phyloP scores from a whole-genome alignment of 768 basidiomycete genomes.

The Hygrophoropsis aurantiaca region DNA sequence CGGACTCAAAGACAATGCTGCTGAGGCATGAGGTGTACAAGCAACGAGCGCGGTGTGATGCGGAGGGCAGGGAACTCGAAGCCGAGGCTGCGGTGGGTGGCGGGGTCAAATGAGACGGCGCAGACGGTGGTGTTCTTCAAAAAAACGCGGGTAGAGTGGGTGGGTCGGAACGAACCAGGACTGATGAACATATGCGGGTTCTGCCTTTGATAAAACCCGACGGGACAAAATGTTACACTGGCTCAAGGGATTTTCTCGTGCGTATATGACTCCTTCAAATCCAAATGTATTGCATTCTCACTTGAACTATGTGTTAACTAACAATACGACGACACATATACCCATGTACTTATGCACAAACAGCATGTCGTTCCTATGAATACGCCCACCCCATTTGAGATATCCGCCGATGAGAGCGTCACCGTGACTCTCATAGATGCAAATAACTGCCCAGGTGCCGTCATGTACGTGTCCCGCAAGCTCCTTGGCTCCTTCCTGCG shows the following conservation, averaged over 20 bases:
- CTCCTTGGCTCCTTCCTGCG: background rate
- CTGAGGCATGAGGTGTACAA: slow-evolving; percentile 69
- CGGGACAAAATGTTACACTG: slow-evolving; percentile 47
- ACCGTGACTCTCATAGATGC: slow-evolving; percentile 83
- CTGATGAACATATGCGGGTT: slow-evolving; percentile 68
- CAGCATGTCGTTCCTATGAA: slow-evolving; percentile 63
- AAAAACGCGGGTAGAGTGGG: slow-evolving; percentile 46
- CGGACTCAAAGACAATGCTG: slow-evolving; percentile 85
- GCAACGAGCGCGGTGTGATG: slow-evolving; percentile 59
- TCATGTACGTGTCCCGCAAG: slow-evolving; percentile 66
- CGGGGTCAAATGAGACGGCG: no score
- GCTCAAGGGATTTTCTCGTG: slow-evolving; percentile 71
- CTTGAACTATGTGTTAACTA: background rate
- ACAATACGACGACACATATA: no score
- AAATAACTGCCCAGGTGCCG: slow-evolving; percentile 93
- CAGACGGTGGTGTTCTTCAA: slow-evolving; percentile 20
- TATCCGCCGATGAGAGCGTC: slow-evolving; percentile 58
- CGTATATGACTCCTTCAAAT: slow-evolving; percentile 15
- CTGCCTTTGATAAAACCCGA: slow-evolving; percentile 45
- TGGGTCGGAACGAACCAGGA: slow-evolving; percentile 32
- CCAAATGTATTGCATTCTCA: background rate
- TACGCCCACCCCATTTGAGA: slow-evolving; percentile 58
- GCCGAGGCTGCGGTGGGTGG: slow-evolving; percentile 4
- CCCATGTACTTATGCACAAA: background rate
- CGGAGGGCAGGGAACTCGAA: slow-evolving; percentile 13